Percentiles rank a stretch among this genome's conserved stretches.
These are phyloP conservation scores for Graphilbum sp. DNA, from an alignment of 2,329 filamentous ascomycete species.

Conservation along the genomic window DNA sequence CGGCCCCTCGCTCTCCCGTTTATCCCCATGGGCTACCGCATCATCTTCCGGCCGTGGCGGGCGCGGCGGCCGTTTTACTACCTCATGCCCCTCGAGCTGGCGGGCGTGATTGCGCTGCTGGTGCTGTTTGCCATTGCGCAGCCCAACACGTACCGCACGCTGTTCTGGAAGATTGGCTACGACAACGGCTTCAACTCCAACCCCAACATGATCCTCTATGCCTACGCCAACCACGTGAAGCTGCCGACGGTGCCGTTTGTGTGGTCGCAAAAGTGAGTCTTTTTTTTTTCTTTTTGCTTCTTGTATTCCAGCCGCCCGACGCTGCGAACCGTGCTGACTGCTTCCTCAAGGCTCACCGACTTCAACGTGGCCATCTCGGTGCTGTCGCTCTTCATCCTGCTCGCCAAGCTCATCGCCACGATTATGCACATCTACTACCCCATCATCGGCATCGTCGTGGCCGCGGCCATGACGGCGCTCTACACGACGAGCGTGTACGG, in stretches of 20 bases:
- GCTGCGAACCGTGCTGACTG: too few species aligned
- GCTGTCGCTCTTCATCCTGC: constrained; percentile 58
- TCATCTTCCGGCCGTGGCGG: constrained; percentile 44
- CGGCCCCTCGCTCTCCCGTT: background rate
- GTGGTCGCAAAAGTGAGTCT: constrained; percentile 55
- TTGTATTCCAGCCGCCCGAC: too few species aligned
- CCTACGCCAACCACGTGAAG: constrained; percentile 53
- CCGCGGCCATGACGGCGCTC: constrained; percentile 39
- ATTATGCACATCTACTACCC: constrained; percentile 59
- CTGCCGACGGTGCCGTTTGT: constrained; percentile 48
- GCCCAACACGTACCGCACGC: constrained; percentile 55
- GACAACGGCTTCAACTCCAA: constrained; percentile 60
- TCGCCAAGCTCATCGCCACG: constrained; percentile 52
- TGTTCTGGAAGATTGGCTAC: constrained; percentile 57
- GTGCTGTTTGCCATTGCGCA: constrained; percentile 58
- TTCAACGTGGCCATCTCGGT: constrained; percentile 66
- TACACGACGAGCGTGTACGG: constrained; percentile 52
- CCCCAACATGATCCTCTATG: constrained; percentile 52
- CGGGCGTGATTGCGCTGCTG: constrained; percentile 46
- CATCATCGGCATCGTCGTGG: constrained; percentile 41
- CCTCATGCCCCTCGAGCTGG: constrained; percentile 50
- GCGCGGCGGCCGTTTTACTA: constrained; percentile 41
- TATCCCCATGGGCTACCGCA: constrained; percentile 27
- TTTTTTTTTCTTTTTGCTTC: too few species aligned
- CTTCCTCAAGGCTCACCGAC: constrained; percentile 47